Conservation (phyloP, 2,329 filamentous ascomycete genomes). For the Sporothrix protearum region DNA sequence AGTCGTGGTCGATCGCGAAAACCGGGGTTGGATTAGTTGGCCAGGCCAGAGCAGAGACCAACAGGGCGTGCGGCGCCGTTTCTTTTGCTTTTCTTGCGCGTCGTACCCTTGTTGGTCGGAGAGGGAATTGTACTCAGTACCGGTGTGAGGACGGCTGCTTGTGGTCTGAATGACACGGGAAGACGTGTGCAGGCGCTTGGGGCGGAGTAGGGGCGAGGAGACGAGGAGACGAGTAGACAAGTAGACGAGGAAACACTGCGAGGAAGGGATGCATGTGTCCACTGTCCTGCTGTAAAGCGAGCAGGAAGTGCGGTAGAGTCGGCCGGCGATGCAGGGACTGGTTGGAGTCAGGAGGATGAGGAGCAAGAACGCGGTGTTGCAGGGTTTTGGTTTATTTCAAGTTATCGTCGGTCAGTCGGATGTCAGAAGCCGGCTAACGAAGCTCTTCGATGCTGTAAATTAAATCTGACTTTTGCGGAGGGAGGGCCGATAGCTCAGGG, state of each 20-base stretch:
- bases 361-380: neutral
- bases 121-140: neutral
- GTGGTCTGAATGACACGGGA: conserved; percentile 8
- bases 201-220: neutral
- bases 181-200: neutral
- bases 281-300: neutral
- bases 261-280: neutral
- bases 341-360: neutral
- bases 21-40: conserved; percentile 16
- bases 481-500: neutral
- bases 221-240: neutral
- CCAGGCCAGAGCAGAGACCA: neutral
- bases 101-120: neutral
- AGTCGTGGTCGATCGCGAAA: conserved; percentile 17
- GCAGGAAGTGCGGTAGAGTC: neutral
- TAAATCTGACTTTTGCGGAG: neutral
- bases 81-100: neutral
- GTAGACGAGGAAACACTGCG: neutral
- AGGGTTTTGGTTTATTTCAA: neutral
- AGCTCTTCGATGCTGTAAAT: neutral
- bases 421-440: neutral
- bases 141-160: neutral
- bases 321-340: conserved; percentile 4
- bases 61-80: neutral
- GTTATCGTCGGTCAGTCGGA: neutral